These are phyloP conservation scores for Mycena metata DNA, from an alignment of 768 basidiomycete species.

Conservation along the genomic window DNA sequence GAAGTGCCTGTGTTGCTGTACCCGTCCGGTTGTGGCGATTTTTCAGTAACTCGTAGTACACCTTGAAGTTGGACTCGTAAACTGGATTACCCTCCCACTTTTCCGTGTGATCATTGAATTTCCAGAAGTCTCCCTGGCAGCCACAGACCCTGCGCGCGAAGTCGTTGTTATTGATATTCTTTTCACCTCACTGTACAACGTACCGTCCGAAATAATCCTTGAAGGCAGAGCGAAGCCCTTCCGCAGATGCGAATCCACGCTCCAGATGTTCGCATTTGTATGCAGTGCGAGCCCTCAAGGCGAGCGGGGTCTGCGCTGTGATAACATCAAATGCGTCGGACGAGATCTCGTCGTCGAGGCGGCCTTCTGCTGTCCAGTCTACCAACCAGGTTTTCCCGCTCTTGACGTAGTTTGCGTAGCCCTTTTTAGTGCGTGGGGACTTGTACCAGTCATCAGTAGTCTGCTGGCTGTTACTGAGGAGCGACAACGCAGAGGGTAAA, in stretches of 20 bases:
- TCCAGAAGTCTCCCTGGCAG: constrained; percentile 40
- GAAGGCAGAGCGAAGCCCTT: constrained; percentile 38
- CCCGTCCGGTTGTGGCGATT: constrained; percentile 33
- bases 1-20: constrained; percentile 38
- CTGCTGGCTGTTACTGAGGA: constrained; percentile 26
- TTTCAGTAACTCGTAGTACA: constrained; percentile 38
- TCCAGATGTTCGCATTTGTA: constrained; percentile 41
- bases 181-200: too few species aligned
- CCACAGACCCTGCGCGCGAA: constrained; percentile 37
- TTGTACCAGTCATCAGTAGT: constrained; percentile 41
- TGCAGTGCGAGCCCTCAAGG: constrained; percentile 36
- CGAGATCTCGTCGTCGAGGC: constrained; percentile 6
- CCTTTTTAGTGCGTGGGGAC: constrained; percentile 32
- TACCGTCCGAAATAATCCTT: constrained; percentile 39
- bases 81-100: constrained; percentile 41
- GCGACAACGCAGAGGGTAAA: too few species aligned
- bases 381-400: constrained; percentile 33
- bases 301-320: constrained; percentile 31
- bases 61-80: constrained; percentile 37
- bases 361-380: constrained; percentile 11
- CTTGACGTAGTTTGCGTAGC: constrained; percentile 41
- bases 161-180: too few species aligned
- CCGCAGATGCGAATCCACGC: constrained; percentile 34
- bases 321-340: constrained; percentile 36
- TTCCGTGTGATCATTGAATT: constrained; percentile 26